A percentile compares a stretch with the other conserved stretches of the same genome.
phyloP scores from a whole-genome alignment of 2,329 filamentous ascomycete species.

The Salinomyces thailandicus region DNA sequence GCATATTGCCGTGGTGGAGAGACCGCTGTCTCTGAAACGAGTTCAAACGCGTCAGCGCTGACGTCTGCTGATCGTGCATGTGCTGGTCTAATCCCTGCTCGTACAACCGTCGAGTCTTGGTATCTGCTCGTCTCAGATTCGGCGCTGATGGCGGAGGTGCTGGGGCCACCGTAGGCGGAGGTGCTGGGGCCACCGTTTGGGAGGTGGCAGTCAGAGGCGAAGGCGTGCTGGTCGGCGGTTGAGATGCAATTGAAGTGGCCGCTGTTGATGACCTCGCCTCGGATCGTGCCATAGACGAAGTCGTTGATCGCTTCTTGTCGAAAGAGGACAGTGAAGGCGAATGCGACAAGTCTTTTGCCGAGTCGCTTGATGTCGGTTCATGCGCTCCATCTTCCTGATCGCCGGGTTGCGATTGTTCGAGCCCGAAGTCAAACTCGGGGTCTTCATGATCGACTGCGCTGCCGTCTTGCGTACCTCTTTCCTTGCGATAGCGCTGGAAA shows the following conservation, averaged over 20 bases:
- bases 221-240: constrained; percentile 35
- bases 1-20: constrained; percentile 38
- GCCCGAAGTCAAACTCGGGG: constrained; percentile 24
- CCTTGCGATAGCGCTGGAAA: constrained; percentile 62
- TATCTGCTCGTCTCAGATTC: constrained; percentile 52
- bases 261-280: constrained; percentile 70
- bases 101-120: constrained; percentile 66
- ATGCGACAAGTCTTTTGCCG: constrained; percentile 28
- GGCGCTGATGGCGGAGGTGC: constrained; percentile 22
- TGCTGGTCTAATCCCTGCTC: constrained; percentile 73
- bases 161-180: constrained; percentile 17
- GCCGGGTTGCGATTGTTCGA: constrained; percentile 24
- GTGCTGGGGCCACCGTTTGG: constrained; percentile 42
- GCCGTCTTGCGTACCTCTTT: constrained; percentile 42
- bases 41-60: constrained; percentile 68
- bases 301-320: constrained; percentile 67
- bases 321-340: constrained; percentile 53
- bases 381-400: constrained; percentile 28
- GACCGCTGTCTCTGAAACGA: constrained; percentile 58
- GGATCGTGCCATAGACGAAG: constrained; percentile 66
- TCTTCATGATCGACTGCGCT: constrained; percentile 15
- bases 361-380: constrained; percentile 37
- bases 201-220: constrained; percentile 44
- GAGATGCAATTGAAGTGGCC: constrained; percentile 78
- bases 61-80: constrained; percentile 67